Conservation (phyloP, 306 rosid species). For the Corylus heterophylla region DNA sequence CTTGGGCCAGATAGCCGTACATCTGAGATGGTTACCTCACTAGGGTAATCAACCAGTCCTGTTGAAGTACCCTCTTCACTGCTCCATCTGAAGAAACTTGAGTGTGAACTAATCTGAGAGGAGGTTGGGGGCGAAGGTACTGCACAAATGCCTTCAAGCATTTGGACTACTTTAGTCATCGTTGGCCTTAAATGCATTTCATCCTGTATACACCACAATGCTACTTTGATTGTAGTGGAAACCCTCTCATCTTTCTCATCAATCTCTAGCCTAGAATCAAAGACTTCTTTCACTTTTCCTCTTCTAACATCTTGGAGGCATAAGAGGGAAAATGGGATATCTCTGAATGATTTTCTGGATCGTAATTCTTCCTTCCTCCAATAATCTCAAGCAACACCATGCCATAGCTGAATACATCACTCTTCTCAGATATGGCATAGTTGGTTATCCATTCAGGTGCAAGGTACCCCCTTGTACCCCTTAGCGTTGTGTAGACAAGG, state of each 20-base stretch:
- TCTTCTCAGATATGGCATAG: constrained; percentile 44
- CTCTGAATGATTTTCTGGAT: constrained; percentile 21
- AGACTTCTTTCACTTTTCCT: constrained; percentile 45
- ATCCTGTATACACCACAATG: constrained; percentile 43
- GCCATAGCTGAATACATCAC: constrained; percentile 46
- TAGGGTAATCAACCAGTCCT: constrained; percentile 14
- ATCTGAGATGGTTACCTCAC: constrained; percentile 27
- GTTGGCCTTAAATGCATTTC: constrained; percentile 40
- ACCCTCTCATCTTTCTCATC: constrained; percentile 45
- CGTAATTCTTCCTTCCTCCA: constrained; percentile 35
- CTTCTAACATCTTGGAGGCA: constrained; percentile 39
- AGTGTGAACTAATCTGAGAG: constrained; percentile 13
- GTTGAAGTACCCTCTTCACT: constrained; percentile 20
- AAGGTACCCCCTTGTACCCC: constrained; percentile 48
- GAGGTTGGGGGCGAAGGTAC: constrained; percentile 25
- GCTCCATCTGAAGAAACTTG: constrained; percentile 34
- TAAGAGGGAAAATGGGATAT: constrained; percentile 36
- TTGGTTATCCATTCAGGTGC: constrained; percentile 54
- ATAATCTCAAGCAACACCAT: constrained; percentile 45
- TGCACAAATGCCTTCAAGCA: constrained; percentile 36
- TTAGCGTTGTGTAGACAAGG: constrained; percentile 28
- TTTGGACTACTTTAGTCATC: constrained; percentile 48
- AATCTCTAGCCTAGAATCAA: constrained; percentile 52
- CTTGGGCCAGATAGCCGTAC: constrained; percentile 40
- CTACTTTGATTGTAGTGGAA: constrained; percentile 30